Base-by-base conservation (phyloP, 192 early-diverging fungal genomes). In the Lobosporangium transversale region DNA sequence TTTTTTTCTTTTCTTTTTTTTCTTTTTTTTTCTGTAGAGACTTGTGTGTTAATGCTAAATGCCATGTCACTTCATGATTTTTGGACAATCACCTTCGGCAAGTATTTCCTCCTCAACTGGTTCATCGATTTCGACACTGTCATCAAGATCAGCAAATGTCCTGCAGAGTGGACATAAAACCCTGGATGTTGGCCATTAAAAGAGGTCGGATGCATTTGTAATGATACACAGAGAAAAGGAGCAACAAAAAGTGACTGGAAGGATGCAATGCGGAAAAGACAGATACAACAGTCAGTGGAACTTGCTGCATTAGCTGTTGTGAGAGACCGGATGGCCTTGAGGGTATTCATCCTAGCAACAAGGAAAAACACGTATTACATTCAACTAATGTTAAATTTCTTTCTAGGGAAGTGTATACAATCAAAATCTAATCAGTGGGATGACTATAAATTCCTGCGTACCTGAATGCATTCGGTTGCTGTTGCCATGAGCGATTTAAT, bases 211-310 rank as follows among this genome's bases (percentile, higher is more conserved):
- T 91, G 79, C 95, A 96, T 78, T 94, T 94, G 83, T 92, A 97
- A 68, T 97, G 95, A 83, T 93, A 97, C 62, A 91, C 92, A 59
- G 96, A 94, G 24, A 91, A 95, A 97, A n/a, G 95, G 95, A 2
- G 94, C 94, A 24, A 96, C 84, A 80, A 97, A 97, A 48, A 97
- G 86, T n/a, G 94, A 92, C 81, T 97, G 95, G 83, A 89, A 92
- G 26, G 94, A 92, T 6, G 87, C 86, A 70, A 97, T 94, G 33
- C 89, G 80, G 76, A 88, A 93, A 68, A 96, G 79, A 73, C 95
- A 97, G 66, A 97, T 97, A 79, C 94, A 96, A 80, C 95, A 95
- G 80, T 94, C 91, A 18, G 68, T 73, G 0, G 70, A 62, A 31
- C 58, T 67, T 15, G 64, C 68, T 1, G 73, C 64, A 40, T 83